Evolutionary conservation across 148 eudicot species (phyloP), one percentile per base, ranked within the genome.

Genomic region (Hydrangea macrophylla): DNA sequence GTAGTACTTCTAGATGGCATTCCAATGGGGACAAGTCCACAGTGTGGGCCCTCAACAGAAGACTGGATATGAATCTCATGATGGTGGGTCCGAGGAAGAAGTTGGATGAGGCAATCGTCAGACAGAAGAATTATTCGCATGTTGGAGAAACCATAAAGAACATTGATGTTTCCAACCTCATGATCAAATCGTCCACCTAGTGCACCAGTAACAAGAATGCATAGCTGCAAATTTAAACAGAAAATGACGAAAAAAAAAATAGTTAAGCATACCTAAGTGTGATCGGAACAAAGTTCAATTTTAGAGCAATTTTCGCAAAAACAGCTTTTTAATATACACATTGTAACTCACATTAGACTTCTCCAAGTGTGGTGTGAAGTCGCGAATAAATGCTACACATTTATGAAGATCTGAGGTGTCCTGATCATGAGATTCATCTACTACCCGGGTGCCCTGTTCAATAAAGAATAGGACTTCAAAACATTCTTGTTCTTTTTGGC

Each of bases 161-260:
- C 88, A 65, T 93, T 93, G 60, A 93, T 81, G 70, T 90, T 93
- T 68, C 98, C 98, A 45, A 89, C 79, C 79, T 90, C 96, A 57
- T 93, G 98, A 75, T 93, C 98, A 73, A 93, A 93, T 70, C 98
- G 81, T 32, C 98, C 96, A 75, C 98, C 98, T 69, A 88, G 90
- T 57, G 92, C 98, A 71, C 98, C 96, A 58, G 96, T 82, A 62
- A 83, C 95, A 68, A 93, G 85, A 71, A 93, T 73, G 68, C 96
- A 82, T 10, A 90, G 62, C 98, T 93, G 88, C 79, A 73, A n/a
- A 71, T 37, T 58, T 15, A 59, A 44, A 71, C 12, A 4, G 13
- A 7, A 48, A n/a, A 22, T 10, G 37, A 65, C 24, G 25, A 35
- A 57, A 31, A 26, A 45, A 36, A 32, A 23, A 48, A 51, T 15